Percentiles rank a stretch among this genome's conserved stretches.
Conservation (phyloP, 2,329 filamentous ascomycete genomes). For the Truncatella angustata region DNA sequence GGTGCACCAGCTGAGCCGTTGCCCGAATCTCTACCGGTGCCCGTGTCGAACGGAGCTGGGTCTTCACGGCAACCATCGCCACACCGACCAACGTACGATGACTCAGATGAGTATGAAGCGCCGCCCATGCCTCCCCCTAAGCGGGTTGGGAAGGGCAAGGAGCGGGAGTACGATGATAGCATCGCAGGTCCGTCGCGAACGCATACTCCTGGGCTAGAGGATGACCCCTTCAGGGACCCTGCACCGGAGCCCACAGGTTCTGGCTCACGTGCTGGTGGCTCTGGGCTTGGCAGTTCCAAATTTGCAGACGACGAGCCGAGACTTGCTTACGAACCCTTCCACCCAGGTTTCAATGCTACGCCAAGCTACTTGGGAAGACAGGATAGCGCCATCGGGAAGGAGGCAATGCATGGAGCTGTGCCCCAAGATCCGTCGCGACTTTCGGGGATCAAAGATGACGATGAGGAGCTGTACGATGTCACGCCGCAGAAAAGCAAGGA, state of each 20-base stretch:
- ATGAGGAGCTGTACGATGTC: slow-evolving; percentile 11
- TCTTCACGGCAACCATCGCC: slow-evolving; percentile 10
- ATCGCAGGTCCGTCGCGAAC: slow-evolving; percentile 26
- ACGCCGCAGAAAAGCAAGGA: slow-evolving; percentile 15
- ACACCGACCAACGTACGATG: not conserved
- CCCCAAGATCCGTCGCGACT: slow-evolving; percentile 16
- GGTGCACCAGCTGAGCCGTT: slow-evolving; percentile 16
- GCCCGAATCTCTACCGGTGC: not conserved
- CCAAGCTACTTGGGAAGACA: slow-evolving; percentile 36
- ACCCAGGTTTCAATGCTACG: slow-evolving; percentile 32
- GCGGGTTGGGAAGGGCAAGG: slow-evolving; percentile 31
- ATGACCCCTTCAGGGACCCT: slow-evolving; percentile 35
- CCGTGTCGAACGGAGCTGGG: slow-evolving; percentile 7
- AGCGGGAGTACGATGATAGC: slow-evolving; percentile 20
- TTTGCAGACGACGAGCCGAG: slow-evolving; percentile 23
- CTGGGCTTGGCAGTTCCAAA: slow-evolving; percentile 15
- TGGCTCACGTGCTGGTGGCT: slow-evolving; percentile 17
- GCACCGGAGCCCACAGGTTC: slow-evolving; percentile 15
- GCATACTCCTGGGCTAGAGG: slow-evolving; percentile 24
- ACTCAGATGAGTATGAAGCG: slow-evolving; percentile 19
- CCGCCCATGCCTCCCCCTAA: slow-evolving; percentile 24
- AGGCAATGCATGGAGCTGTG: slow-evolving; percentile 39
- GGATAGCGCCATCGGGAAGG: slow-evolving; percentile 39
- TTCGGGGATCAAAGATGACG: slow-evolving; percentile 8
- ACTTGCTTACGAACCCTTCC: slow-evolving; percentile 31